phyloP scores from a whole-genome alignment of 495 filamentous ascomycete genomes.

The Daldinia loculata region DNA sequence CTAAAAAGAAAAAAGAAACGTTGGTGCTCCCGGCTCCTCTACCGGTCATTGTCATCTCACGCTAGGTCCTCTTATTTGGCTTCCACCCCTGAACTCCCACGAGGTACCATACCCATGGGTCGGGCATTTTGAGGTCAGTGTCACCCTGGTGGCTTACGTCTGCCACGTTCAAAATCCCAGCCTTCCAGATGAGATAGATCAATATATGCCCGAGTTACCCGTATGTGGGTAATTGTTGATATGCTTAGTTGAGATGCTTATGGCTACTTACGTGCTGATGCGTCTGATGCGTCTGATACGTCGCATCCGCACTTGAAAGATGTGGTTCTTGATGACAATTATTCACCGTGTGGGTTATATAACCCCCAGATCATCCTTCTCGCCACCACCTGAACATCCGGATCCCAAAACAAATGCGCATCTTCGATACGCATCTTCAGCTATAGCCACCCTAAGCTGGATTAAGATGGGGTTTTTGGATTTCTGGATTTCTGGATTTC shows the following conservation, averaged over 20 bases:
- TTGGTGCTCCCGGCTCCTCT: neutral
- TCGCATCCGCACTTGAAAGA: constrained; percentile 30
- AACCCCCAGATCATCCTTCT: constrained; percentile 30
- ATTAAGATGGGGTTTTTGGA: constrained; percentile 4
- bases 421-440: constrained; percentile 42
- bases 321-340: constrained; percentile 38
- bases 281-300: constrained; percentile 40
- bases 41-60: constrained; percentile 22
- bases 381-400: constrained; percentile 39
- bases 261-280: constrained; percentile 32
- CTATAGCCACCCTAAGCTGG: constrained; percentile 39
- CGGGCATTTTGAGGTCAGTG: constrained; percentile 21
- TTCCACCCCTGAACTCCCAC: constrained; percentile 16
- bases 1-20: neutral
- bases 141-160: constrained; percentile 22
- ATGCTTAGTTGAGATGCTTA: constrained; percentile 22
- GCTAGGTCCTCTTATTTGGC: constrained; percentile 9
- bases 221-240: constrained; percentile 14
- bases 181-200: constrained; percentile 25
- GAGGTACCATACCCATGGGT: constrained; percentile 23
- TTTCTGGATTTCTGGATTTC: constrained; percentile 3
- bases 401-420: constrained; percentile 10
- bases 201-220: constrained; percentile 22
- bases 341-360: constrained; percentile 36
- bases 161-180: constrained; percentile 13